These are phyloP conservation scores for Colletotrichum chrysophilum DNA, from an alignment of 2,329 filamentous ascomycete species.

Conservation along the genomic window DNA sequence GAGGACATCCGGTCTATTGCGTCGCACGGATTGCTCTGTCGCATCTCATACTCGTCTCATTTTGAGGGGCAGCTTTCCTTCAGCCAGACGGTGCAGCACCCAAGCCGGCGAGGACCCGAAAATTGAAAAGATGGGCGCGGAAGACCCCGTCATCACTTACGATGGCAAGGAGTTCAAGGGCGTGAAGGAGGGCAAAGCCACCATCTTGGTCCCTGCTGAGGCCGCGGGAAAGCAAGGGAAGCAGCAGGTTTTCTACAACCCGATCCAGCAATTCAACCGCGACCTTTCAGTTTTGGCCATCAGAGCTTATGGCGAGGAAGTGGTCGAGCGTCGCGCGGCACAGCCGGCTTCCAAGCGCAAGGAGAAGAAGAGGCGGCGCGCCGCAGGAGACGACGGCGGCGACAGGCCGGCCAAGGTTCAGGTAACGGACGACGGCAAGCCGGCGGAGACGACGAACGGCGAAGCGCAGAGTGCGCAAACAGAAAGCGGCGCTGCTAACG, in stretches of 20 bases:
- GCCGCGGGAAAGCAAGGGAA: conserved; percentile 48
- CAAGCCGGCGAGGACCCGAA: background rate
- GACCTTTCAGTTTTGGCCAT: conserved; percentile 94
- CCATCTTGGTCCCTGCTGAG: conserved; percentile 58
- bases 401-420: conserved; percentile 33
- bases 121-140: conserved; percentile 30
- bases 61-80: background rate
- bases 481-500: background rate
- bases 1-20: background rate
- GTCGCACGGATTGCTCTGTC: background rate
- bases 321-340: conserved; percentile 49
- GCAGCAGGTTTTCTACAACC: conserved; percentile 95
- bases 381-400: conserved; percentile 54
- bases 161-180: conserved; percentile 57
- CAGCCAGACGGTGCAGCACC: background rate
- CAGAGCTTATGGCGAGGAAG: conserved; percentile 81
- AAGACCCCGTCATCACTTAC: conserved; percentile 37
- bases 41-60: background rate
- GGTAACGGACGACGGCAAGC: conserved; percentile 23
- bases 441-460: conserved; percentile 22
- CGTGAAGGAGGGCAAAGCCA: conserved; percentile 61
- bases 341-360: conserved; percentile 34
- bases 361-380: conserved; percentile 44
- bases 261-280: conserved; percentile 98
- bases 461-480: background rate